Evolutionary conservation across 208 protist genomes (phyloP).

Genomic region (Naegleria gruberi): DNA sequence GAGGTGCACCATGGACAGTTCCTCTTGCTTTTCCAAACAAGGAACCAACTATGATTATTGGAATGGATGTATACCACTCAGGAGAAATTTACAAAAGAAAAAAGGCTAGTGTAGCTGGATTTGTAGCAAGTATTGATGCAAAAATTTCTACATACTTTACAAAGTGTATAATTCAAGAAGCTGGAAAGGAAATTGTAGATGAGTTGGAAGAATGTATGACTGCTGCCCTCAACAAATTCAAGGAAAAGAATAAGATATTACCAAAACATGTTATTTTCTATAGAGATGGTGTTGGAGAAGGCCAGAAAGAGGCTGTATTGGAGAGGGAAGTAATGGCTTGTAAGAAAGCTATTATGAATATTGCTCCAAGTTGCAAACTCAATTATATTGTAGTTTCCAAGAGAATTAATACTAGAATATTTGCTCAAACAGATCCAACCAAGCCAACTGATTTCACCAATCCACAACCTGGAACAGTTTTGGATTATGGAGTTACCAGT

Average conservation of each 20-base stretch:
- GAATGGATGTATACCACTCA: conserved; percentile 15
- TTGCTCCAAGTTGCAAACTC: neutral
- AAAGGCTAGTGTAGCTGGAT: neutral
- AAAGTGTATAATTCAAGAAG: neutral
- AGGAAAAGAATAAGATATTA: neutral
- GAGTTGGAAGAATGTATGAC: neutral
- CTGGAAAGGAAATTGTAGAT: conserved; percentile 6
- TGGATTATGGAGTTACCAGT: conserved; percentile 7
- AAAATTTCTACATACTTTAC: neutral
- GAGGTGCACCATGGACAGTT: neutral
- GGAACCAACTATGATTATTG: neutral
- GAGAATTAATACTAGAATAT: conserved; percentile 9
- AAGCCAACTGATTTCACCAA: neutral
- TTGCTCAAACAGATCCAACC: neutral
- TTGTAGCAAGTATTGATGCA: neutral
- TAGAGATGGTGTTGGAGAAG: conserved; percentile 16
- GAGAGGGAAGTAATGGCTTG: neutral
- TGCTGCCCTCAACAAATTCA: neutral
- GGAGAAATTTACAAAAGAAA: neutral
- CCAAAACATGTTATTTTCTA: conserved; percentile 10
- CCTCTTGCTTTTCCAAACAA: neutral
- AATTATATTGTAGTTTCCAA: neutral
- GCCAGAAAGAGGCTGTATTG: neutral
- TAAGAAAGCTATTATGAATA: neutral
- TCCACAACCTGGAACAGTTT: conserved; percentile 9